Conservation (phyloP, 108 stramenopile species). For the Bacterosira constricta region DNA sequence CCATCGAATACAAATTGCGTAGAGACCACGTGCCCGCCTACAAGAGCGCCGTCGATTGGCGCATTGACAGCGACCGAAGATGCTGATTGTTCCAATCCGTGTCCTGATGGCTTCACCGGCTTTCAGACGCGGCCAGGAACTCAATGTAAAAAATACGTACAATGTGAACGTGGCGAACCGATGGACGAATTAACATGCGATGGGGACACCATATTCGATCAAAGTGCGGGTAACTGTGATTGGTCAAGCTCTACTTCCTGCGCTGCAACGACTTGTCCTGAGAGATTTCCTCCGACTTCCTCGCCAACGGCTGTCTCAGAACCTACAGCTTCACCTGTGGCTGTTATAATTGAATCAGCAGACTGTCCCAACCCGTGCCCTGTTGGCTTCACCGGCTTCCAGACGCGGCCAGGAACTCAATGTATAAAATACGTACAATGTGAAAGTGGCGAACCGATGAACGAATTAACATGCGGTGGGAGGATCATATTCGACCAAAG, state of each 20-base stretch:
- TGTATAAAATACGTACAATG: constrained; percentile 1
- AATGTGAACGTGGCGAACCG: not conserved
- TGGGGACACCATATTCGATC: constrained; percentile 26
- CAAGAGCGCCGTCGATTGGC: not conserved
- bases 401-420: not conserved
- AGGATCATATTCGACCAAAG: constrained; percentile 8
- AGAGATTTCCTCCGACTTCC: too few species aligned
- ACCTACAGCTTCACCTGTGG: too few species aligned
- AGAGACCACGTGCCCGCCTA: not conserved
- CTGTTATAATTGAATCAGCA: not conserved
- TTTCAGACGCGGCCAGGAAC: constrained; percentile 2
- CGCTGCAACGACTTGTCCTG: not conserved
- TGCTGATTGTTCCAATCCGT: not conserved
- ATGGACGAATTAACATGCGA: not conserved
- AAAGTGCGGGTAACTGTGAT: constrained; percentile 9
- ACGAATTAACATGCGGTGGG: constrained; percentile 3
- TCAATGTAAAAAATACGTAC: not conserved
- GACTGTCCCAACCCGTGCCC: constrained; percentile 11
- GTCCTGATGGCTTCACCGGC: not conserved
- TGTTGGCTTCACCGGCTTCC: not conserved
- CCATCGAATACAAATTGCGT: too few species aligned
- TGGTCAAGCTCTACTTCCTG: constrained; percentile 4
- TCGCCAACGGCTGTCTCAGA: too few species aligned
- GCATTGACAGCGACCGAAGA: not conserved
- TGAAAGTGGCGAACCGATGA: not conserved